A percentile compares a stretch with the other conserved stretches of the same genome.
Conservation (phyloP, 441 rosid genomes). For the Bocquillonia castaneifolia region DNA sequence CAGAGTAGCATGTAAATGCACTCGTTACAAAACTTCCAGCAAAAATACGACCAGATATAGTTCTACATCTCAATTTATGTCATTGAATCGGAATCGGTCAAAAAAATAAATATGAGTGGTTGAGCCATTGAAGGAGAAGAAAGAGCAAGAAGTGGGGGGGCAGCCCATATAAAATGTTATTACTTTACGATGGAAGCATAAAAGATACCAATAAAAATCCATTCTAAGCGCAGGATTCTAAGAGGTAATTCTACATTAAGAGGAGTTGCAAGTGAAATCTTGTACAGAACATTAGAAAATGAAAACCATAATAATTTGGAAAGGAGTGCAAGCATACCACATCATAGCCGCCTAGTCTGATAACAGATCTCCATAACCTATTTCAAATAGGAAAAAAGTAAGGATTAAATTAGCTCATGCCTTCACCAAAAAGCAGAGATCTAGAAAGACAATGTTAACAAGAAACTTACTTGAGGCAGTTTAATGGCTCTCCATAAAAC, state of each 20-base stretch:
- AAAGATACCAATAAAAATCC: too few species aligned
- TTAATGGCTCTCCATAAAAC: conserved; percentile 82
- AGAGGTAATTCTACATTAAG: background rate
- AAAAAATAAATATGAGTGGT: background rate
- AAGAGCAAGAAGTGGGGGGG: background rate
- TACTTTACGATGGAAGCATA: too few species aligned
- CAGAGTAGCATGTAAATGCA: too few species aligned
- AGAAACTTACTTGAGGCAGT: conserved; percentile 69
- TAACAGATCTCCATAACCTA: conserved; percentile 87
- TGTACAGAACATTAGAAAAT: background rate
- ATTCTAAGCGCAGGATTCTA: background rate
- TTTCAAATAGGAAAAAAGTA: conserved; percentile 22
- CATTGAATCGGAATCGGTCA: background rate
- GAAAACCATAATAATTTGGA: conserved; percentile 9
- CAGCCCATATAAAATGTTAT: background rate
- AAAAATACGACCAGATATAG: background rate
- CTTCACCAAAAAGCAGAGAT: conserved; percentile 11
- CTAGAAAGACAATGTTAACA: conserved; percentile 13
- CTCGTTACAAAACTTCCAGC: background rate
- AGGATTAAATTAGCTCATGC: conserved; percentile 30
- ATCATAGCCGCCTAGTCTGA: conserved; percentile 83
- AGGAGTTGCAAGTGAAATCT: background rate
- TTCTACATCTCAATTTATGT: background rate
- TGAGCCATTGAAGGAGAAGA: background rate
- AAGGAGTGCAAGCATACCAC: conserved; percentile 47